Evolutionary conservation across 2,329 filamentous ascomycete species (phyloP).

Genomic region (Epichloe hybrida): DNA sequence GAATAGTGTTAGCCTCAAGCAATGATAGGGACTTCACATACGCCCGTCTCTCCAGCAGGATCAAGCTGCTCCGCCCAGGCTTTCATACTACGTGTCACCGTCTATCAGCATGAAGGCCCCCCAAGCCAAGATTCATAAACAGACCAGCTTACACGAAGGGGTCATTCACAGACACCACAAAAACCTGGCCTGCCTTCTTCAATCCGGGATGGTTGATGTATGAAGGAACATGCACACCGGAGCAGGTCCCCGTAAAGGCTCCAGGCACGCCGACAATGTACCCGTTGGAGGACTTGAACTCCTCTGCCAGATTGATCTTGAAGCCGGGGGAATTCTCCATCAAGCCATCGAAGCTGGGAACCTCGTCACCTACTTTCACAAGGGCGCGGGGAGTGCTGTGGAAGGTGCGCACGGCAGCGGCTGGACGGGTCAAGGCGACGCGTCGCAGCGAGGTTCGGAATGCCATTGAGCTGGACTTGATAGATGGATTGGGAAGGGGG

Average conservation of each 20-base stretch:
- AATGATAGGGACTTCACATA: constrained; percentile 33
- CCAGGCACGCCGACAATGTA: constrained; percentile 78
- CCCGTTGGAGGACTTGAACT: constrained; percentile 58
- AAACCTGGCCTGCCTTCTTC: constrained; percentile 69
- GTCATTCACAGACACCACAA: constrained; percentile 88
- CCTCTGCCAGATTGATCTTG: constrained; percentile 74
- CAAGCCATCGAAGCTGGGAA: constrained; percentile 66
- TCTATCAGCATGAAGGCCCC: neutral
- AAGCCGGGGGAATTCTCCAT: constrained; percentile 82
- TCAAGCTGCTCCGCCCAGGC: constrained; percentile 74
- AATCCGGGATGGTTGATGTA: constrained; percentile 72
- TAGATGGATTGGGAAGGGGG: neutral
- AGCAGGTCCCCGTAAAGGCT: constrained; percentile 52
- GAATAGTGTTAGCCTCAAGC: neutral
- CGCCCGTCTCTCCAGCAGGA: constrained; percentile 58
- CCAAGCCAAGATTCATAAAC: neutral
- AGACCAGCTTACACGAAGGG: constrained; percentile 64
- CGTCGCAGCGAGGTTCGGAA: constrained; percentile 24
- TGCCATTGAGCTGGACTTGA: constrained; percentile 16
- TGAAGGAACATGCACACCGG: constrained; percentile 61
- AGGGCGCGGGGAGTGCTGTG: constrained; percentile 47
- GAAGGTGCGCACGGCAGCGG: constrained; percentile 33
- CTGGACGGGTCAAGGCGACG: constrained; percentile 17
- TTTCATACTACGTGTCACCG: constrained; percentile 55
- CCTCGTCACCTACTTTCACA: constrained; percentile 65